Conservation (phyloP, 306 rosid genomes). For the Chamaecrista fasciculata region DNA sequence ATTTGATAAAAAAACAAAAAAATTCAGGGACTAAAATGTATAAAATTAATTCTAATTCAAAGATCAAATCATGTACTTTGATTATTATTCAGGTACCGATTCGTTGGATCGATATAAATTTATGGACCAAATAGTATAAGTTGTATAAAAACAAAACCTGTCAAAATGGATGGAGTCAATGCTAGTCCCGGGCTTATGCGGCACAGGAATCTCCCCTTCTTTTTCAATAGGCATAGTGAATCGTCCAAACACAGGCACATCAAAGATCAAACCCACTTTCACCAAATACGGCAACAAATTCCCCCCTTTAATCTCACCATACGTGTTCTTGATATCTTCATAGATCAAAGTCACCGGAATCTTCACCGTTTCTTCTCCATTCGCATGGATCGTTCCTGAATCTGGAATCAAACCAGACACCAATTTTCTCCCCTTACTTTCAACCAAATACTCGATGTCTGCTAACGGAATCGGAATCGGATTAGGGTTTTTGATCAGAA, state of each 20-base stretch:
- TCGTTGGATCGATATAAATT: too few species aligned
- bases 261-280: conserved; percentile 70
- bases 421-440: conserved; percentile 75
- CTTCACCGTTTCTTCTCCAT: conserved; percentile 73
- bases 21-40: too few species aligned
- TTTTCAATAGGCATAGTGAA: conserved; percentile 74
- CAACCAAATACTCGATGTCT: conserved; percentile 72
- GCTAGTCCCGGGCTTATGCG: conserved; percentile 76
- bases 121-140: too few species aligned
- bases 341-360: conserved; percentile 60
- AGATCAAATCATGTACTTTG: too few species aligned
- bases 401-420: conserved; percentile 83
- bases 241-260: conserved; percentile 75
- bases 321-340: conserved; percentile 69
- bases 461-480: conserved; percentile 75
- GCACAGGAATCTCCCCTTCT: conserved; percentile 80
- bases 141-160: conserved; percentile 64
- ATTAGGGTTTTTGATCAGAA: conserved; percentile 74
- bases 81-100: too few species aligned
- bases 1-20: too few species aligned
- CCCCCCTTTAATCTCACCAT: conserved; percentile 63
- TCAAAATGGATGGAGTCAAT: conserved; percentile 60
- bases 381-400: conserved; percentile 73
- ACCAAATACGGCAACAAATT: conserved; percentile 66
- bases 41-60: too few species aligned